Evolutionary conservation across 148 eudicot genomes (phyloP).

Genomic region (Camellia granthamiana): DNA sequence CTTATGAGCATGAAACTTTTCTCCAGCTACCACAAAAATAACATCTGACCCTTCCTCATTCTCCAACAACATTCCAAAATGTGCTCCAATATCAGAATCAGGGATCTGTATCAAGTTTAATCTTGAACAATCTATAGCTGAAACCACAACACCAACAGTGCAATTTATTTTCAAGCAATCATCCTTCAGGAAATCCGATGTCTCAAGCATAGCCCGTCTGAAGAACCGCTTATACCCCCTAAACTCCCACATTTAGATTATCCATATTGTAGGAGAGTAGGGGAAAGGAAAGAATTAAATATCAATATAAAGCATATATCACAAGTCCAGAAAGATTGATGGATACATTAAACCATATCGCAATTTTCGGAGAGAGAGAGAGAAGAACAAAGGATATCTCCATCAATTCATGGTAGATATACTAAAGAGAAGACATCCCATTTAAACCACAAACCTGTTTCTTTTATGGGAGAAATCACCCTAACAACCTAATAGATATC

Average conservation of each 20-base stretch:
- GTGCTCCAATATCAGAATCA: conserved; percentile 76
- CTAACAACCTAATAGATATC: too few species aligned
- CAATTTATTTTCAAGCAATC: conserved; percentile 84
- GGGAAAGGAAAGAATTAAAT: not conserved
- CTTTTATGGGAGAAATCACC: too few species aligned
- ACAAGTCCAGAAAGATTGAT: not conserved
- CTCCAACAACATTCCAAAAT: conserved; percentile 70
- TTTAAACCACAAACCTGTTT: too few species aligned
- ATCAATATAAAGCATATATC: not conserved
- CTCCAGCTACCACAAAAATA: conserved; percentile 66
- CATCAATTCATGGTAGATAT: not conserved
- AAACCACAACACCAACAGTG: conserved; percentile 90
- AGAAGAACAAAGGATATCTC: not conserved
- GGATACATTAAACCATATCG: not conserved
- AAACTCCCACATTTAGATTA: not conserved
- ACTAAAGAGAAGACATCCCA: not conserved
- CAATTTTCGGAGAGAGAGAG: not conserved
- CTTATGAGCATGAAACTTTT: conserved; percentile 79
- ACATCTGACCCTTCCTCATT: conserved; percentile 75
- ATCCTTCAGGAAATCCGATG: conserved; percentile 71
- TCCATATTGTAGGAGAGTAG: not conserved
- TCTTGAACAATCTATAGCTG: conserved; percentile 70
- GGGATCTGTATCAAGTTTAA: conserved; percentile 71
- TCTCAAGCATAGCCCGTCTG: conserved; percentile 66
- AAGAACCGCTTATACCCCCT: conserved; percentile 90